Evolutionary conservation across 345 rosid species (phyloP).

Genomic region (thale cress (Arabidopsis thaliana)): DNA sequence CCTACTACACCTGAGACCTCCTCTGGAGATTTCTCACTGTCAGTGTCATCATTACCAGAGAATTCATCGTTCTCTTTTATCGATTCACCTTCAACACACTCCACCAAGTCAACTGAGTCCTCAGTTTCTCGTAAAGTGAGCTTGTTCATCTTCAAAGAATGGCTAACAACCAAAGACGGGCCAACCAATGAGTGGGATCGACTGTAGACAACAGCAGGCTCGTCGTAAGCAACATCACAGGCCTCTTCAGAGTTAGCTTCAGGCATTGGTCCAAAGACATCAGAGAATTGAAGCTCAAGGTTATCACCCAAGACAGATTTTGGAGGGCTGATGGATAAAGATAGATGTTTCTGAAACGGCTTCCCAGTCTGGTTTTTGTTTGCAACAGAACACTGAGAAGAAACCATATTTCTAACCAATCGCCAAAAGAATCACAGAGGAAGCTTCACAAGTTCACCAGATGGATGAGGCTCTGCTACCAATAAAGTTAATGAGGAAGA

Average conservation of each 20-base stretch:
- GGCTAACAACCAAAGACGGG: slow-evolving; percentile 64
- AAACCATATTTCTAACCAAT: slow-evolving; percentile 24
- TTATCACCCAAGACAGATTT: slow-evolving; percentile 1
- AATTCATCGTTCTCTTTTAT: slow-evolving; percentile 49
- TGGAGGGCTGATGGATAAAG: slow-evolving; percentile 20
- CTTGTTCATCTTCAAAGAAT: slow-evolving; percentile 65
- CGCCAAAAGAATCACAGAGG: slow-evolving; percentile 5
- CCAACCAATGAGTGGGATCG: slow-evolving; percentile 86
- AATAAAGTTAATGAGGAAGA: background rate
- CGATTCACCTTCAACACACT: slow-evolving; percentile 43
- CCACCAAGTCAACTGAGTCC: slow-evolving; percentile 58
- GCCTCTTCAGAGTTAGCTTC: slow-evolving; percentile 8
- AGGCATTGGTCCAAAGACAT: slow-evolving; percentile 37
- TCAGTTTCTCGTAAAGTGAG: slow-evolving; percentile 57
- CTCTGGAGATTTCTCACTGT: slow-evolving; percentile 36
- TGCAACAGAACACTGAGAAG: slow-evolving; percentile 27
- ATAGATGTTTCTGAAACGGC: slow-evolving; percentile 31
- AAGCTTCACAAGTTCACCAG: slow-evolving; percentile 15
- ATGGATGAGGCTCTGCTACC: slow-evolving; percentile 40
- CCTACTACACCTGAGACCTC: slow-evolving; percentile 52
- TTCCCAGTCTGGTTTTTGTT: slow-evolving; percentile 30
- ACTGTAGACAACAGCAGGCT: slow-evolving; percentile 66
- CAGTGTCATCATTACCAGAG: slow-evolving; percentile 45
- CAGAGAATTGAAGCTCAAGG: slow-evolving; percentile 38
- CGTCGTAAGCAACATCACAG: slow-evolving; percentile 46